Percentiles rank a stretch among this genome's conserved stretches.
Conservation (phyloP, 1,284 basidiomycete species). For the Leccinum pallidistipes region DNA sequence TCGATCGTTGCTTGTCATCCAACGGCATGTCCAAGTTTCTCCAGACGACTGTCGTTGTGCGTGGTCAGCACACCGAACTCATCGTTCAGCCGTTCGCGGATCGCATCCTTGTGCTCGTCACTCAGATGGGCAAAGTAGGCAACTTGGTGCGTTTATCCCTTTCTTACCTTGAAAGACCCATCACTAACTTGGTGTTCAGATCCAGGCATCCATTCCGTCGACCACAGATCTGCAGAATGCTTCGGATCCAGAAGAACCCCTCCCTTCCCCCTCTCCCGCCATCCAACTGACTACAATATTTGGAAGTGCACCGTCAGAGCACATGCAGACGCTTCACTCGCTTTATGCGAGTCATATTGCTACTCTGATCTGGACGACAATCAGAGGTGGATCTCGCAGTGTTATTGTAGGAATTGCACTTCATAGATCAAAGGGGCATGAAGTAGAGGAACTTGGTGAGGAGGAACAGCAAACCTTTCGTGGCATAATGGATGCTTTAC, state of each 20-base stretch:
- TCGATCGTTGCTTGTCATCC: neutral
- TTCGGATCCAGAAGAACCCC: constrained; percentile 31
- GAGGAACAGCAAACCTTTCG: constrained; percentile 61
- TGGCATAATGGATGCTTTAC: constrained; percentile 54
- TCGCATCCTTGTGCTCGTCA: constrained; percentile 77
- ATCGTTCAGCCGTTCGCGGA: constrained; percentile 79
- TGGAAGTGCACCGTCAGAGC: constrained; percentile 65
- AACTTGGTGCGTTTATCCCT: constrained; percentile 57
- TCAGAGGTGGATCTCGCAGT: constrained; percentile 45
- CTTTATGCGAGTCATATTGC: constrained; percentile 87
- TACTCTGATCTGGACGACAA: constrained; percentile 73
- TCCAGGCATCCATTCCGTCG: constrained; percentile 77
- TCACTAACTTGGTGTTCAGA: constrained; percentile 38
- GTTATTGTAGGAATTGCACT: constrained; percentile 75
- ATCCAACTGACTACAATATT: constrained; percentile 77
- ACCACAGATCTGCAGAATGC: constrained; percentile 53
- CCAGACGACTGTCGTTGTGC: constrained; percentile 47
- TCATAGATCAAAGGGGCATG: constrained; percentile 36
- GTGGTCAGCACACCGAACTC: constrained; percentile 69
- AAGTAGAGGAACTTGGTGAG: constrained; percentile 38
- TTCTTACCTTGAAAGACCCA: neutral
- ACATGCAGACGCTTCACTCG: constrained; percentile 71
- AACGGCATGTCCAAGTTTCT: constrained; percentile 22
- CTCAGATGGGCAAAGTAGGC: constrained; percentile 87
- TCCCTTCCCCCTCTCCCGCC: constrained; percentile 72